Base-by-base conservation (phyloP, 2,329 filamentous ascomycete species). In the Ophiostoma fasciatum region DNA sequence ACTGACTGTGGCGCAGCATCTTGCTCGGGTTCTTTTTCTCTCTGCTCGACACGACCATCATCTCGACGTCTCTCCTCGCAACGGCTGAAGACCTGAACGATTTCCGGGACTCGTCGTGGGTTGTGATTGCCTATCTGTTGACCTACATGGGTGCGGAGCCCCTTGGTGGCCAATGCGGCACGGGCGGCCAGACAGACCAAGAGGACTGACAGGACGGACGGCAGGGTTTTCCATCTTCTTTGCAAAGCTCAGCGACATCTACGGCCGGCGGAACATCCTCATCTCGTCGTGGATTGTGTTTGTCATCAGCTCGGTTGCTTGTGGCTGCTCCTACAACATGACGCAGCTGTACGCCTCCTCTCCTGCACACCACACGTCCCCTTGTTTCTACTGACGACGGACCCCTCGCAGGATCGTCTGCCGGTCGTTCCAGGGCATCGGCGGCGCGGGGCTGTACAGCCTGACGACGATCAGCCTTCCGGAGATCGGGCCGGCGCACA, bases 361-460 rank as follows among this genome's bases (percentile, higher is more conserved):
- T 29, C n/a, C 4, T 10, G 9, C 4, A 8, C 12, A 23, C 9
- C 22, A 23, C 4, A 23, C n/a, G n/a, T n/a, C n/a, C n/a, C n/a
- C n/a, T n/a, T n/a, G 30, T 32, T 27, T 22, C 7, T 4, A 29
- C 10, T 18, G 9, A 18, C n/a, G n/a, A n/a, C n/a, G n/a, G n/a
- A n/a, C n/a, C n/a, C 15, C 11, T 11, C 1, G 11, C 32, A 74
- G 71, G 1, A 74, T 77, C 32, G 46, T 70, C 12, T 75, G 62
- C 39, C 65, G 71, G 15, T 66, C 68, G 1, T 63, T 75, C 12
- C 71, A 75, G 39, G 71, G 71, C 5, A 61, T 75, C 29, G 72
- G 73, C 1, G 73, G 68, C 2, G 71, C 73, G 8, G 72, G 72
- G 0, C 54, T 77, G 18, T 78, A 75, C 50, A 73, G 68, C 42